Percentiles rank a stretch among this genome's conserved stretches.
phyloP scores from a whole-genome alignment of 352 stramenopile genomes.

The Albugo laibachii region DNA sequence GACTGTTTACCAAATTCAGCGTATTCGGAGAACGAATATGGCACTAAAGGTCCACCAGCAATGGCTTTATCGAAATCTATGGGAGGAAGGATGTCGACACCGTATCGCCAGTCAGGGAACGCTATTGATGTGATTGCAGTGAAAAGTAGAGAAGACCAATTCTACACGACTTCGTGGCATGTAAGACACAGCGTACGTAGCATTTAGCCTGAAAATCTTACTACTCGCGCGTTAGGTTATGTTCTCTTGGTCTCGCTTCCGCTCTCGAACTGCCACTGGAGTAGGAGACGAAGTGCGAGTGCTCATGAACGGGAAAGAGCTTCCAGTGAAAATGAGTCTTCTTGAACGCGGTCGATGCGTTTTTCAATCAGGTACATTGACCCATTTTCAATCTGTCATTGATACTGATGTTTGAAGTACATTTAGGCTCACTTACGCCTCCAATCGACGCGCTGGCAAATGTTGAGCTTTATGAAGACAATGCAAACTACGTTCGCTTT shows the following conservation, averaged over 20 bases:
- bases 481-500: conserved; percentile 46
- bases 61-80: too few species aligned
- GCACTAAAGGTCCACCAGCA: too few species aligned
- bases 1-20: too few species aligned
- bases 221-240: conserved; percentile 12
- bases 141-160: conserved; percentile 27
- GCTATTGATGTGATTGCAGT: conserved; percentile 61
- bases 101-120: conserved; percentile 17
- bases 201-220: not conserved
- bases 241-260: conserved; percentile 55
- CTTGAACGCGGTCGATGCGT: conserved; percentile 38
- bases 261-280: conserved; percentile 26
- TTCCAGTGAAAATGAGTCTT: conserved; percentile 58
- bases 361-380: conserved; percentile 29
- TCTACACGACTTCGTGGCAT: conserved; percentile 56
- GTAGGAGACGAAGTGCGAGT: conserved; percentile 56
- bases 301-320: conserved; percentile 52
- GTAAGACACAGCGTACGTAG: conserved; percentile 12
- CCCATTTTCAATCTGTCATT: not conserved
- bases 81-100: too few species aligned
- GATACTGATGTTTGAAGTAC: not conserved
- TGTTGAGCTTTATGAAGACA: conserved; percentile 35
- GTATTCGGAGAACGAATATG: too few species aligned
- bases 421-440: conserved; percentile 23
- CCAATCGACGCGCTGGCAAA: conserved; percentile 29